phyloP scores from a whole-genome alignment of 2,329 filamentous ascomycete species.

The Aspergillus proliferans region DNA sequence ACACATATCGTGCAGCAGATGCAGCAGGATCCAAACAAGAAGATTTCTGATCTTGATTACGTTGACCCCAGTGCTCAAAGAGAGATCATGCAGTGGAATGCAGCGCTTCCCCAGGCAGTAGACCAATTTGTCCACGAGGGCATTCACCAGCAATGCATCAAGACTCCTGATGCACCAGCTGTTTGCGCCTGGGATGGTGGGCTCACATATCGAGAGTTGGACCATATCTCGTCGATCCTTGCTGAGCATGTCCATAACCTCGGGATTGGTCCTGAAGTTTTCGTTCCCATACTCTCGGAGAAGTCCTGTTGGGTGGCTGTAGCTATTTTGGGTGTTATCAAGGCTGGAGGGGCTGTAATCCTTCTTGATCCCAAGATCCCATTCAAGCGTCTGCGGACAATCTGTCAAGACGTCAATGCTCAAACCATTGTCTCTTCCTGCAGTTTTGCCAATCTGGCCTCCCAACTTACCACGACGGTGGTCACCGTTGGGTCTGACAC shows the following conservation, averaged over 20 bases:
- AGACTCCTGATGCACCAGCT: slow-evolving; percentile 1
- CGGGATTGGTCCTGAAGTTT: slow-evolving; percentile 10
- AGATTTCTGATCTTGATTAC: not conserved
- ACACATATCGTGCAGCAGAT: not conserved
- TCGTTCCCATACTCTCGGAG: slow-evolving; percentile 7
- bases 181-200: slow-evolving; percentile 9
- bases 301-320: slow-evolving; percentile 7
- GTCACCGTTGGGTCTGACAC: not conserved
- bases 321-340: slow-evolving; percentile 7
- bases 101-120: not conserved
- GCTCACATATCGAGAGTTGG: slow-evolving; percentile 5
- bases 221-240: slow-evolving; percentile 18
- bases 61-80: not conserved
- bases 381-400: slow-evolving; percentile 8
- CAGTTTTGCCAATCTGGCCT: not conserved
- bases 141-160: not conserved
- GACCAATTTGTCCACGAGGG: not conserved
- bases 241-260: slow-evolving; percentile 19
- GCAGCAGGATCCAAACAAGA: not conserved
- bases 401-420: slow-evolving; percentile 5
- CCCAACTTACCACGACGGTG: not conserved
- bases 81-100: not conserved
- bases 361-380: slow-evolving; percentile 7
- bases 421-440: slow-evolving; percentile 3
- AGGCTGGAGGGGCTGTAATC: slow-evolving; percentile 9